These are phyloP conservation scores for Nemania abortiva DNA, from an alignment of 2,329 filamentous ascomycete genomes.

Conservation along the genomic window DNA sequence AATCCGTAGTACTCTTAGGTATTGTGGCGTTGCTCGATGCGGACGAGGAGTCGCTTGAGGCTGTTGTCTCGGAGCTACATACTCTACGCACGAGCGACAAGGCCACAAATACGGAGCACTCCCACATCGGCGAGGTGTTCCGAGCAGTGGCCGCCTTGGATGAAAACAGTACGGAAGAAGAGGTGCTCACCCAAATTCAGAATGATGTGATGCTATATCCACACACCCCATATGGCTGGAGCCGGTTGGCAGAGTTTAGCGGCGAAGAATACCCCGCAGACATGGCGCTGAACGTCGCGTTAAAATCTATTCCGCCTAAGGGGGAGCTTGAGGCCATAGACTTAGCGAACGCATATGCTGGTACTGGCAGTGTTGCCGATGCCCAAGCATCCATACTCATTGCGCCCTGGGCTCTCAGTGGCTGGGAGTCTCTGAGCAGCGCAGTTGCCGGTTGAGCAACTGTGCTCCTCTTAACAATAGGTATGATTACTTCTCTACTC, in stretches of 20 bases:
- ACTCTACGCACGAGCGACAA: slow-evolving; percentile 75
- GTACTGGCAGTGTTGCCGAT: slow-evolving; percentile 77
- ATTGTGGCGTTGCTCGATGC: slow-evolving; percentile 85
- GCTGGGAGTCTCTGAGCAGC: slow-evolving; percentile 71
- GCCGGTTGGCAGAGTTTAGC: slow-evolving; percentile 73
- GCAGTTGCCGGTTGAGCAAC: slow-evolving; percentile 50
- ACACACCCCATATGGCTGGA: slow-evolving; percentile 83
- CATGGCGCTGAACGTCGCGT: slow-evolving; percentile 85
- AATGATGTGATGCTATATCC: slow-evolving; percentile 85
- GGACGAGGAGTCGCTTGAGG: slow-evolving; percentile 82
- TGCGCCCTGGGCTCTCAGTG: slow-evolving; percentile 79
- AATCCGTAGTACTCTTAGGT: slow-evolving; percentile 83
- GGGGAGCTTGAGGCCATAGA: slow-evolving; percentile 76
- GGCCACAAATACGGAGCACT: slow-evolving; percentile 72
- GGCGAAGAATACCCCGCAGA: slow-evolving; percentile 70
- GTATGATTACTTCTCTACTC: slow-evolving; percentile 33
- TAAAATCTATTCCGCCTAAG: slow-evolving; percentile 77
- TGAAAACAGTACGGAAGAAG: slow-evolving; percentile 61
- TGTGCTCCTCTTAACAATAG: slow-evolving; percentile 19
- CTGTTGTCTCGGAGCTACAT: slow-evolving; percentile 82
- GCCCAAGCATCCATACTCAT: slow-evolving; percentile 82
- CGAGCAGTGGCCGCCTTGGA: slow-evolving; percentile 76
- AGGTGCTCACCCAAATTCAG: slow-evolving; percentile 74
- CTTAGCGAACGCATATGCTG: slow-evolving; percentile 78
- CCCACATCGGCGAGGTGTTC: slow-evolving; percentile 78